Evolutionary conservation across 495 filamentous ascomycete genomes (phyloP).

Genomic region (Penicillium dipodomyicola): DNA sequence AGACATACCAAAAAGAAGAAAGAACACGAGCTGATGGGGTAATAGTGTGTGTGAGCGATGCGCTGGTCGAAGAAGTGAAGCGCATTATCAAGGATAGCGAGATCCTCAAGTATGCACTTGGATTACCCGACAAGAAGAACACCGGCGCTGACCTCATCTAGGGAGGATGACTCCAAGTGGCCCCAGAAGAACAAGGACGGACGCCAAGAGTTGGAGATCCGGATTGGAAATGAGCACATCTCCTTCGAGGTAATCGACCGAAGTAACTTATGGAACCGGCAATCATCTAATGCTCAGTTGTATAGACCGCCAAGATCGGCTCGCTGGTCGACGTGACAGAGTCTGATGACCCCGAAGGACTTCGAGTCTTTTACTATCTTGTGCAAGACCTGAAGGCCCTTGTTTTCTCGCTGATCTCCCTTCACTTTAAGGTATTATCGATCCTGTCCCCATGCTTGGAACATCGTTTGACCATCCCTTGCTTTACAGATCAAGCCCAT

Average conservation of each 20-base stretch:
- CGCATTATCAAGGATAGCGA: constrained; percentile 96
- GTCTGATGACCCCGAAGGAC: constrained; percentile 91
- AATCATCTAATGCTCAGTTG: constrained; percentile 5
- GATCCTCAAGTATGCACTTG: constrained; percentile 79
- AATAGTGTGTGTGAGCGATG: constrained; percentile 90
- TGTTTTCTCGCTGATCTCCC: constrained; percentile 90
- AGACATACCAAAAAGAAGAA: background rate
- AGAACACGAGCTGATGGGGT: constrained; percentile 22
- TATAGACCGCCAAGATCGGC: constrained; percentile 95
- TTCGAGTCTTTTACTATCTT: constrained; percentile 99
- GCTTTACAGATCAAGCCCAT: constrained; percentile 73
- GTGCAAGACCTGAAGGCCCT: constrained; percentile 97
- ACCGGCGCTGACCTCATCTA: constrained; percentile 35
- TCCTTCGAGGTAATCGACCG: constrained; percentile 76
- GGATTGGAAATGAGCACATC: constrained; percentile 92
- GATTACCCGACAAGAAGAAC: background rate
- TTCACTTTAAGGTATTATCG: constrained; percentile 88
- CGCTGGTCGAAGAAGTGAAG: constrained; percentile 94
- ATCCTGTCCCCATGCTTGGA: background rate
- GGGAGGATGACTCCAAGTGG: constrained; percentile 99
- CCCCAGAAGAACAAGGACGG: constrained; percentile 99
- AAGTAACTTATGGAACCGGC: background rate
- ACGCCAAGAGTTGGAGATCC: constrained; percentile 93
- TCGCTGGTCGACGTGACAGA: constrained; percentile 96
- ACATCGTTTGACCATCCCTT: background rate